Conservation (phyloP, 176 grass and related monocot species). For the Pontederia paniculata region DNA sequence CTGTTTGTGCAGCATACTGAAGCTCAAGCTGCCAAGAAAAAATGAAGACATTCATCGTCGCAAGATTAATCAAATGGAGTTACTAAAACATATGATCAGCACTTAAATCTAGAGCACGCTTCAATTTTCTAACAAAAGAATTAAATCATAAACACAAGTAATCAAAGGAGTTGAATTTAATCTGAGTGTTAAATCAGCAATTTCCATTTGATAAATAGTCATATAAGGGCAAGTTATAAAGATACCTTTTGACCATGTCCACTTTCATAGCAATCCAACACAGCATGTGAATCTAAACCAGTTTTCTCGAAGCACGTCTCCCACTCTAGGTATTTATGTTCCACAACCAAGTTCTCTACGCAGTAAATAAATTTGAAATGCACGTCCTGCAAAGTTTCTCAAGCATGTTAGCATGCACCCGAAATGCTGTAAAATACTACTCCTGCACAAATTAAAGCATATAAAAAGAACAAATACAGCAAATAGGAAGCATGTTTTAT, state of each 20-base stretch:
- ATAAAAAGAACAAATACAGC: too few species aligned
- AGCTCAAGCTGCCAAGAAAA: not conserved
- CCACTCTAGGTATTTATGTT: constrained; percentile 35
- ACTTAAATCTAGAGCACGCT: too few species aligned
- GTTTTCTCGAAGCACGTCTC: constrained; percentile 55
- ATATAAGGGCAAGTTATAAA: too few species aligned
- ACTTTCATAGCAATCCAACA: constrained; percentile 45
- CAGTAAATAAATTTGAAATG: constrained; percentile 86
- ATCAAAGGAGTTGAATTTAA: too few species aligned
- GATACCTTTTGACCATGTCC: constrained; percentile 44
- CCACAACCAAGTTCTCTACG: constrained; percentile 50
- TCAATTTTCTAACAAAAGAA: not conserved
- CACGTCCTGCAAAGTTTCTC: constrained; percentile 30
- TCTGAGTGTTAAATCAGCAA: too few species aligned
- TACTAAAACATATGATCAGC: too few species aligned
- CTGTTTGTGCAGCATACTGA: constrained; percentile 21
- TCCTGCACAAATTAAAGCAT: too few species aligned
- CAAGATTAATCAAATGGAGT: too few species aligned
- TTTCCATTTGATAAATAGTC: too few species aligned
- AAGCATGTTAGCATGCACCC: not conserved
- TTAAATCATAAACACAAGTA: not conserved
- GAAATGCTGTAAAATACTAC: not conserved
- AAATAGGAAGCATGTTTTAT: too few species aligned
- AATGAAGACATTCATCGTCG: not conserved
- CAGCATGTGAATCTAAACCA: constrained; percentile 38